Percentiles rank a stretch among this genome's conserved stretches.
phyloP scores from a whole-genome alignment of 352 stramenopile genomes.

The Pythium apleroticum region DNA sequence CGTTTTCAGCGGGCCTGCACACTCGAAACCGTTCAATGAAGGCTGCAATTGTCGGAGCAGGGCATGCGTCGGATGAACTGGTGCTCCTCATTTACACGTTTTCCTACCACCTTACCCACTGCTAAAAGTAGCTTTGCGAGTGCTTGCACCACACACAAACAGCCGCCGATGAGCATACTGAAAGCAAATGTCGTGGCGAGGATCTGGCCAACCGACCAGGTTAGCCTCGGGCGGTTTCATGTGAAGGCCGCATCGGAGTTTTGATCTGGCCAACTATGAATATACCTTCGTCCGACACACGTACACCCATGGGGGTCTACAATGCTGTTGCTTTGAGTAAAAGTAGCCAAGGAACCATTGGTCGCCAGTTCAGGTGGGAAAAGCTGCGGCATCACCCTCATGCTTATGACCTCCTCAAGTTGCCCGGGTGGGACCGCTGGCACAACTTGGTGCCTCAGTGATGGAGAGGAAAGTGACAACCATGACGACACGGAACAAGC shows the following conservation, averaged over 20 bases:
- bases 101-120: background rate
- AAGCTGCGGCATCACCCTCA: background rate
- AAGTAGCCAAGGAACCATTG: too few species aligned
- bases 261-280: background rate
- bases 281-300: constrained; percentile 1
- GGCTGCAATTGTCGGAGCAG: background rate
- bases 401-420: constrained; percentile 1
- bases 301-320: background rate
- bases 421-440: background rate
- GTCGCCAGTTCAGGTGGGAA: background rate
- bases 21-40: constrained; percentile 3
- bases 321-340: too few species aligned
- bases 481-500: constrained; percentile 5
- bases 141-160: background rate
- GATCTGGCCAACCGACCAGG: constrained; percentile 1
- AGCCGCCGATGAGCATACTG: background rate
- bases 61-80: background rate
- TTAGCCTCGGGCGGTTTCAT: background rate
- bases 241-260: background rate
- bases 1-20: background rate
- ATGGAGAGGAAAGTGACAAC: background rate
- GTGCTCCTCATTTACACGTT: background rate
- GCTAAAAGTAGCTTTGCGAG: background rate
- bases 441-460: background rate
- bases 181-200: background rate